Evolutionary conservation across 345 rosid genomes (phyloP).

Genomic region (Carallia brachiata): DNA sequence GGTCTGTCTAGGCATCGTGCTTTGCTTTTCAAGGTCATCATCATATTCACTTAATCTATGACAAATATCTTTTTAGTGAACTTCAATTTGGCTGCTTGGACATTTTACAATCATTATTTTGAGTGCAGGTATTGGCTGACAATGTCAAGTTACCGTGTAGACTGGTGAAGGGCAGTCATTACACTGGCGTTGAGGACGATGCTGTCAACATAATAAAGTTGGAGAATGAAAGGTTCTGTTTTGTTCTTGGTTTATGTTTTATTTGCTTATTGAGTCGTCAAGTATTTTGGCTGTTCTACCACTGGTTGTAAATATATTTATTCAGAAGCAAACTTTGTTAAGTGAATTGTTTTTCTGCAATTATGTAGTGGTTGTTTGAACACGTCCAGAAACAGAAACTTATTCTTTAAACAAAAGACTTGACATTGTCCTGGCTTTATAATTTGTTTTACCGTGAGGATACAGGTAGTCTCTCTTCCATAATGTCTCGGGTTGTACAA

Average conservation of each 20-base stretch:
- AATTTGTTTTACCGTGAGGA: not conserved
- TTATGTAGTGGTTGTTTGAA: not conserved
- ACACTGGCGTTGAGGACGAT: constrained; percentile 98
- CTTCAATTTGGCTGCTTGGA: not conserved
- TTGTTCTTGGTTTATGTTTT: constrained; percentile 24
- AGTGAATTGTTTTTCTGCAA: not conserved
- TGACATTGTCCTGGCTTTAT: not conserved
- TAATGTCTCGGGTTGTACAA: not conserved
- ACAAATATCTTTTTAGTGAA: too few relatives aligned
- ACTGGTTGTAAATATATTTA: too few relatives aligned
- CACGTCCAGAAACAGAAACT: not conserved
- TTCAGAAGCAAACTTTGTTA: too few relatives aligned
- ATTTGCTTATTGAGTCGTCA: not conserved
- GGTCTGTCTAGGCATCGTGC: constrained; percentile 97
- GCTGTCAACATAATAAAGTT: constrained; percentile 90
- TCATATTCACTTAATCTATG: constrained; percentile 5
- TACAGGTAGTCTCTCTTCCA: too few relatives aligned
- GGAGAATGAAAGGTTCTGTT: constrained; percentile 76
- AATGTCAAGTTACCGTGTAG: constrained; percentile 75
- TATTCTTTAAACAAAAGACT: not conserved
- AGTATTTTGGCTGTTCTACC: not conserved
- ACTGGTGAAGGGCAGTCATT: constrained; percentile 96
- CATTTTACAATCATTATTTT: constrained; percentile 17
- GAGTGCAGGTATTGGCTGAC: constrained; percentile 86
- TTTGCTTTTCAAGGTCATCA: constrained; percentile 89